Conservation (phyloP, 371 early-diverging fungal species). For the Dipsacomyces acuminosporus region DNA sequence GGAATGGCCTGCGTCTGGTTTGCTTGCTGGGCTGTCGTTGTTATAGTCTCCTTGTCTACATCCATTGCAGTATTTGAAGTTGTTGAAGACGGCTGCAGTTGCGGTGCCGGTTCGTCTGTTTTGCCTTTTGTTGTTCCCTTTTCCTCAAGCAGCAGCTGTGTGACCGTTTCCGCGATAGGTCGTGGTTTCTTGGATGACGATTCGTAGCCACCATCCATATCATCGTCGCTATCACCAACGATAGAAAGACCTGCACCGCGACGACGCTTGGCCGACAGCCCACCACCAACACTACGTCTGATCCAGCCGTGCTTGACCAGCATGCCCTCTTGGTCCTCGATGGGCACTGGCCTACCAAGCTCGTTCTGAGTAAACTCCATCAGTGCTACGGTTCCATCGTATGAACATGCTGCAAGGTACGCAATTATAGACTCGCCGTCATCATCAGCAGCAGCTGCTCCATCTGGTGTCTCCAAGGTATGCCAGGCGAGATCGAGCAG, state of each 20-base stretch:
- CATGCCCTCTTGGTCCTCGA: constrained; percentile 59
- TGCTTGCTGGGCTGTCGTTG: not conserved
- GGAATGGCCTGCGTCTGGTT: constrained; percentile 5
- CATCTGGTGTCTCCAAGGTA: not conserved
- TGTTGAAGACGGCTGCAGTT: not conserved
- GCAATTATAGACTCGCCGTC: constrained; percentile 58
- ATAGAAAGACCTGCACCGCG: not conserved
- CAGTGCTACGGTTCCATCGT: constrained; percentile 86
- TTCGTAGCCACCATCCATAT: not conserved
- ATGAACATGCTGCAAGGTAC: constrained; percentile 77
- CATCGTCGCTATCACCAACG: not conserved
- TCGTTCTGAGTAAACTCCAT: constrained; percentile 63
- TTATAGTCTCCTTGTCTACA: not conserved
- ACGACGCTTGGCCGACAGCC: not conserved
- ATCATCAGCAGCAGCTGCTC: constrained; percentile 29
- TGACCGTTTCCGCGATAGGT: constrained; percentile 33
- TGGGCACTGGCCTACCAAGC: constrained; percentile 59
- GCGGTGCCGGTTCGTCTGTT: not conserved
- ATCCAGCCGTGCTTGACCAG: constrained; percentile 71
- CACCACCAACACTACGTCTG: constrained; percentile 28
- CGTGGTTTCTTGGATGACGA: constrained; percentile 7
- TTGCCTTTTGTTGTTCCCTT: constrained; percentile 1
- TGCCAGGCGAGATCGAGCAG: constrained; percentile 89
- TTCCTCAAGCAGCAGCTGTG: constrained; percentile 37
- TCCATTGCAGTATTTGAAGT: not conserved